Percentiles rank a stretch among this genome's conserved stretches.
Conservation (phyloP, 441 rosid genomes). For the Omphalea diandra region DNA sequence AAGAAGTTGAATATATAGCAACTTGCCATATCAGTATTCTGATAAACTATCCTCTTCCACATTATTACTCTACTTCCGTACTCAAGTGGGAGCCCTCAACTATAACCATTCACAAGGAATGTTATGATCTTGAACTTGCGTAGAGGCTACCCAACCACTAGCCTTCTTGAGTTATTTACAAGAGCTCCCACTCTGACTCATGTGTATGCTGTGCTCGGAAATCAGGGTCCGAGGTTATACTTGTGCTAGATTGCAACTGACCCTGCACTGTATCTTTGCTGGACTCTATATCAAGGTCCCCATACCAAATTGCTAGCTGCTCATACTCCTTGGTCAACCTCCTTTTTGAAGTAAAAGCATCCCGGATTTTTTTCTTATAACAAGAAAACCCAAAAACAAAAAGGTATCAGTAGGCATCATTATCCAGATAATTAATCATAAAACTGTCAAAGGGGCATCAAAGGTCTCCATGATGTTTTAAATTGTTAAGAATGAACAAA, state of each 20-base stretch:
- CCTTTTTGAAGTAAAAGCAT: conserved; percentile 54
- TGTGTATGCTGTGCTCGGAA: conserved; percentile 19
- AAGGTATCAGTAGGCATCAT: not conserved
- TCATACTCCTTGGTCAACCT: conserved; percentile 68
- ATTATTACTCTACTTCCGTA: conserved; percentile 14
- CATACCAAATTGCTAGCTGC: conserved; percentile 69
- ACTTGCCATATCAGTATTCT: not conserved
- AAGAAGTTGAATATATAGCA: not conserved
- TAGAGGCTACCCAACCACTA: conserved; percentile 12
- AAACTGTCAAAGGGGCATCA: not conserved
- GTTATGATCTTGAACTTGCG: conserved; percentile 8
- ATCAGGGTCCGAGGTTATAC: conserved; percentile 24
- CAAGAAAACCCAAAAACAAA: not conserved
- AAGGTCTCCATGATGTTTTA: not conserved
- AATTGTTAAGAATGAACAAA: not conserved
- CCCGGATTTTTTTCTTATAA: conserved; percentile 55
- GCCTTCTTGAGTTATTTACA: conserved; percentile 33
- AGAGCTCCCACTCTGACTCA: conserved; percentile 70
- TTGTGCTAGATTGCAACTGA: conserved; percentile 22
- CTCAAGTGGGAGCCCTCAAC: not conserved
- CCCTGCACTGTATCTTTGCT: conserved; percentile 24
- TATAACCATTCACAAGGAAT: conserved; percentile 16
- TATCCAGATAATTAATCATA: not conserved
- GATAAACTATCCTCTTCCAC: not conserved
- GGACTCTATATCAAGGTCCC: conserved; percentile 46